Conservation (phyloP, 768 basidiomycete species). For the Daedalea quercina region DNA sequence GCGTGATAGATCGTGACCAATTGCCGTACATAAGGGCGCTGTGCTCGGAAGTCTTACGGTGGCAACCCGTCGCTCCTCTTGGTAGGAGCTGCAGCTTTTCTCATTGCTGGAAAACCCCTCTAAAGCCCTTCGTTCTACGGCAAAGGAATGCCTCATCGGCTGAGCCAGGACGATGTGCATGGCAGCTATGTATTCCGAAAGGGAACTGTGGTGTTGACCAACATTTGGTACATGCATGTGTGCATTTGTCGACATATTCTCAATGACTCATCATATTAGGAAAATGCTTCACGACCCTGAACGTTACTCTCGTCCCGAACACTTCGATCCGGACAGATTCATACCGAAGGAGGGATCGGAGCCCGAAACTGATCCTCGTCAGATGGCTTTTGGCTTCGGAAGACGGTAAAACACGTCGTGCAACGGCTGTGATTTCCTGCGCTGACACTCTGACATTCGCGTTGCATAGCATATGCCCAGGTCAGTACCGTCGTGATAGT, state of each 20-base stretch:
- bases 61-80: slow-evolving; percentile 29
- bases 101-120: too few species aligned
- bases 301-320: slow-evolving; percentile 15
- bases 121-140: too few species aligned
- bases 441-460: not conserved
- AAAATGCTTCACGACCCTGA: slow-evolving; percentile 20
- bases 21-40: slow-evolving; percentile 21
- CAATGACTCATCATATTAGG: slow-evolving; percentile 10
- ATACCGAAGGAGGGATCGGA: slow-evolving; percentile 2
- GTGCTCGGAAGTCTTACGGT: slow-evolving; percentile 26
- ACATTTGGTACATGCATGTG: slow-evolving; percentile 17
- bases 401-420: slow-evolving; percentile 15
- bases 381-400: slow-evolving; percentile 30
- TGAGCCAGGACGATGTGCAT: slow-evolving; percentile 21
- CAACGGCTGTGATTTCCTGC: not conserved
- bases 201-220: slow-evolving; percentile 21
- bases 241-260: too few species aligned
- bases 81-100: too few species aligned
- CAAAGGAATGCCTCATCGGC: slow-evolving; percentile 18
- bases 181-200: slow-evolving; percentile 22
- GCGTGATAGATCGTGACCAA: slow-evolving; percentile 18
- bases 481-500: slow-evolving; percentile 21
- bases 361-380: slow-evolving; percentile 21
- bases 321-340: slow-evolving; percentile 25
- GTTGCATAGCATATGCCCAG: slow-evolving; percentile 21